phyloP scores from a whole-genome alignment of 73 alveolate genomes.

The Paramecium caudatum region DNA sequence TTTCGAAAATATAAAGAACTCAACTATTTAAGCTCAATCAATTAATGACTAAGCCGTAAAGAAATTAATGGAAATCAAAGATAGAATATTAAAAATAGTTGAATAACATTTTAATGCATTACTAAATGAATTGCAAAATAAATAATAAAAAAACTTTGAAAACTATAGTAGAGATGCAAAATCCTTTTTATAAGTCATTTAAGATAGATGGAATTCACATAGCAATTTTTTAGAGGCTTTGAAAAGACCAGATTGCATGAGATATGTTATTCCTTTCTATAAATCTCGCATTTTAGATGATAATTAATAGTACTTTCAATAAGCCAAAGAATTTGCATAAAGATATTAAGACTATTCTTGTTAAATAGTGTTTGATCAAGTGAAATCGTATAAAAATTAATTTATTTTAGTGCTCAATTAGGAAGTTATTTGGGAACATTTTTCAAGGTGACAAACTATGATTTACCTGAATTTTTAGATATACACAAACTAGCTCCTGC shows the following conservation, averaged over 20 bases:
- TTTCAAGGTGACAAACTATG: background rate
- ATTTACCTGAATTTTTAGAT: conserved; percentile 24
- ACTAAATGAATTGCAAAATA: background rate
- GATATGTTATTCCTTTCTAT: background rate
- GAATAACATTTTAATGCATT: conserved; percentile 29
- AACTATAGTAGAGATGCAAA: conserved; percentile 36
- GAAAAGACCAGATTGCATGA: conserved; percentile 9
- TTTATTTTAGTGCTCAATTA: conserved; percentile 1
- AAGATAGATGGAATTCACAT: conserved; percentile 63
- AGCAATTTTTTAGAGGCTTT: background rate
- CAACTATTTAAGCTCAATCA: background rate
- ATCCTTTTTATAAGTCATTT: background rate
- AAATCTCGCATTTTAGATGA: background rate
- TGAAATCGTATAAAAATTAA: background rate
- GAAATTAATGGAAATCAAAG: conserved; percentile 6
- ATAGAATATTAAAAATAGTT: background rate
- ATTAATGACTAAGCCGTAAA: background rate
- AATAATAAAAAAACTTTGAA: conserved; percentile 7
- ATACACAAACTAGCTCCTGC: conserved; percentile 45
- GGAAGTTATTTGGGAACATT: background rate
- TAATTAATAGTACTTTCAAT: conserved; percentile 3
- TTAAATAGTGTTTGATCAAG: background rate
- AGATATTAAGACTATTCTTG: background rate
- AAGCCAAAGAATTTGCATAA: background rate
- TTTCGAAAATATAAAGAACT: background rate